Evolutionary conservation across 768 basidiomycete species (phyloP).

Genomic region (Lentinula guzmanii): DNA sequence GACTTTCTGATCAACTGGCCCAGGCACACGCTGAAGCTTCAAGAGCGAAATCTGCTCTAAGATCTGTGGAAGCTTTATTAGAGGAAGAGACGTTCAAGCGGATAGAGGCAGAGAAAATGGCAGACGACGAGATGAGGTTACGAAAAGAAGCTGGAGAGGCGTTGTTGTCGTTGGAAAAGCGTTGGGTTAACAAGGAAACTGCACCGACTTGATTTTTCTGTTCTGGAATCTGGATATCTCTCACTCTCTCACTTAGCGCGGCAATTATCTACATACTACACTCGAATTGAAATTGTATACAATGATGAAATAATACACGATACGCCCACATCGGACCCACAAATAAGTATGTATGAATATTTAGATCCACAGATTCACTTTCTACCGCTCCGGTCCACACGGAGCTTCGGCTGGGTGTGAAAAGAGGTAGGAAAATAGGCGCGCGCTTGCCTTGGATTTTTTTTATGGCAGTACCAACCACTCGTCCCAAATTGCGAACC

Average conservation of each 20-base stretch:
- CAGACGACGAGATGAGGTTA: slow-evolving; percentile 41
- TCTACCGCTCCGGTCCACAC: background rate
- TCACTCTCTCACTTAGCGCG: background rate
- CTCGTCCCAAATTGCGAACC: slow-evolving; percentile 51
- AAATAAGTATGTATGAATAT: background rate
- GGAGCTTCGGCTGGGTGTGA: background rate
- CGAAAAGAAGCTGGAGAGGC: slow-evolving; percentile 48
- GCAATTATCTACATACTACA: background rate
- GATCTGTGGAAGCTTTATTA: slow-evolving; percentile 48
- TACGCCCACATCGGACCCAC: background rate
- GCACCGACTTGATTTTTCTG: background rate
- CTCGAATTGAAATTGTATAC: background rate
- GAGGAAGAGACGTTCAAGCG: slow-evolving; percentile 56
- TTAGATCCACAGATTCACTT: no score
- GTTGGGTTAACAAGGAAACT: slow-evolving; percentile 6
- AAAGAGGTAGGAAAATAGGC: background rate
- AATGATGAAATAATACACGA: background rate
- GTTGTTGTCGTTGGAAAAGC: slow-evolving; percentile 27
- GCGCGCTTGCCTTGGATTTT: background rate
- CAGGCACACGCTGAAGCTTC: slow-evolving; percentile 58
- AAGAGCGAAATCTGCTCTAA: slow-evolving; percentile 47
- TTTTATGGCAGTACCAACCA: slow-evolving; percentile 7
- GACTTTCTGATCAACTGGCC: slow-evolving; percentile 65
- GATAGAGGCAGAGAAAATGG: slow-evolving; percentile 49
- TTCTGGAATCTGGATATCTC: background rate